Percentiles rank a stretch among this genome's conserved stretches.
Conservation (phyloP, 129 eudicot genomes). For the Tanacetum coccineum region DNA sequence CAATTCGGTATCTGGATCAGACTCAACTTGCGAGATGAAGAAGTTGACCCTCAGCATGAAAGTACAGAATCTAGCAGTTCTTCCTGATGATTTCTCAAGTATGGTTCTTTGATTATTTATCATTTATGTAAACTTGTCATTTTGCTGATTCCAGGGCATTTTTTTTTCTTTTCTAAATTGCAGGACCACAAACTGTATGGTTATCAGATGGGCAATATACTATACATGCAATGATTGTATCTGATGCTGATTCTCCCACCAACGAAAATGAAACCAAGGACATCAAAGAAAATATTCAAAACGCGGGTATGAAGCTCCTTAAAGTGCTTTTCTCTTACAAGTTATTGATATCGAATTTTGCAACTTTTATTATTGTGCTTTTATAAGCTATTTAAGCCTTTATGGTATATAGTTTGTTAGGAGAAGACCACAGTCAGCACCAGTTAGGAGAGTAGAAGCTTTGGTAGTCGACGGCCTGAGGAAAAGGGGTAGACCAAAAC, state of each 20-base stretch:
- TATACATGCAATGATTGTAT: slow-evolving; percentile 47
- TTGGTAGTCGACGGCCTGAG: too few relatives aligned
- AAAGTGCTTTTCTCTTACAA: neutral
- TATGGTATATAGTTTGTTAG: neutral
- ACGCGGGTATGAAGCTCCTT: slow-evolving; percentile 40
- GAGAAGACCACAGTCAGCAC: too few relatives aligned
- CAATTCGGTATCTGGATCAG: slow-evolving; percentile 46
- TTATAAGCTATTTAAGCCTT: neutral
- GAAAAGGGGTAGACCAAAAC: too few relatives aligned
- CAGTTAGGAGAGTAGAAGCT: too few relatives aligned
- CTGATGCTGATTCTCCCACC: slow-evolving; percentile 45
- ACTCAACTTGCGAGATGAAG: slow-evolving; percentile 43
- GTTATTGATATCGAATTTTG: neutral
- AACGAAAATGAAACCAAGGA: slow-evolving; percentile 39
- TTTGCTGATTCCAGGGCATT: slow-evolving; percentile 15
- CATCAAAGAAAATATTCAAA: slow-evolving; percentile 36
- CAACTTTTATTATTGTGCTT: neutral
- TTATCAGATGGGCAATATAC: slow-evolving; percentile 78
- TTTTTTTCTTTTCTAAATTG: slow-evolving; percentile 21
- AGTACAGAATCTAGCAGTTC: slow-evolving; percentile 62
- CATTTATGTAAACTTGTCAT: slow-evolving; percentile 13
- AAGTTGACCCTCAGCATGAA: slow-evolving; percentile 58
- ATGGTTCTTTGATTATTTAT: slow-evolving; percentile 19
- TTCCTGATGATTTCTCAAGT: slow-evolving; percentile 63
- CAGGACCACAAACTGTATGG: slow-evolving; percentile 78